Evolutionary conservation across 108 stramenopile species (phyloP).

Genomic region (Ochromonas danica): DNA sequence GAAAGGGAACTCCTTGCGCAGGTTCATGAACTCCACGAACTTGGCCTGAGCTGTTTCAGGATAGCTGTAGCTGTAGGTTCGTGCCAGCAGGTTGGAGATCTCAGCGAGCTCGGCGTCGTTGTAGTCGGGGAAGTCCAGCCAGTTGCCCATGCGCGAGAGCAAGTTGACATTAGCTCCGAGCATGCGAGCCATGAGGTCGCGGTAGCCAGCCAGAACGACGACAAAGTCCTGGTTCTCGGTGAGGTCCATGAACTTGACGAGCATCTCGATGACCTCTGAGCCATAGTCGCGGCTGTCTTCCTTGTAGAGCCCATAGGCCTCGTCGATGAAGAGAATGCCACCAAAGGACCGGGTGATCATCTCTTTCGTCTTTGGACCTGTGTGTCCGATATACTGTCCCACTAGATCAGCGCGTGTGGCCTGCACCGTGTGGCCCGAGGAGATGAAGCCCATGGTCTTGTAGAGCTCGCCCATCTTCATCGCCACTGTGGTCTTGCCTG

Average conservation of each 20-base stretch:
- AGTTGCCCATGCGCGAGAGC: conserved; percentile 96
- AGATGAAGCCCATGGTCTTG: conserved; percentile 95
- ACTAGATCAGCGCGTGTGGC: conserved; percentile 96
- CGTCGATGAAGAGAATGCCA: conserved; percentile 88
- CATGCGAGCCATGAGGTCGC: conserved; percentile 81
- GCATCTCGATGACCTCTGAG: conserved; percentile 97
- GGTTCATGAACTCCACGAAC: conserved; percentile 85
- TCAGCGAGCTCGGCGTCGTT: conserved; percentile 84
- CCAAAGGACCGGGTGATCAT: conserved; percentile 97
- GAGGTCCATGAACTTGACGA: conserved; percentile 96
- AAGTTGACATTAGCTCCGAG: conserved; percentile 60
- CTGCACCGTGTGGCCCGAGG: conserved; percentile 89
- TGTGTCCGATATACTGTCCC: conserved; percentile 98
- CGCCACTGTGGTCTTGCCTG: conserved; percentile 97
- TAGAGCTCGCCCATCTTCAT: conserved; percentile 97
- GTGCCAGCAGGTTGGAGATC: conserved; percentile 76
- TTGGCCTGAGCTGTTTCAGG: conserved; percentile 62
- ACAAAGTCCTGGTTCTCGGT: conserved; percentile 88
- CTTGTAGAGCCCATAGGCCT: conserved; percentile 98
- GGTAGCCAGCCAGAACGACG: conserved; percentile 95
- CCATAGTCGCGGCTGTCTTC: conserved; percentile 97
- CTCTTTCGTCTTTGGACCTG: conserved; percentile 97
- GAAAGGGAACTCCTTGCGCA: conserved; percentile 88
- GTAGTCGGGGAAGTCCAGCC: conserved; percentile 99
- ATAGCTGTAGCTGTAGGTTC: conserved; percentile 85